Evolutionary conservation across 306 rosid genomes (phyloP).

Genomic region (Canavalia ensiformis): DNA sequence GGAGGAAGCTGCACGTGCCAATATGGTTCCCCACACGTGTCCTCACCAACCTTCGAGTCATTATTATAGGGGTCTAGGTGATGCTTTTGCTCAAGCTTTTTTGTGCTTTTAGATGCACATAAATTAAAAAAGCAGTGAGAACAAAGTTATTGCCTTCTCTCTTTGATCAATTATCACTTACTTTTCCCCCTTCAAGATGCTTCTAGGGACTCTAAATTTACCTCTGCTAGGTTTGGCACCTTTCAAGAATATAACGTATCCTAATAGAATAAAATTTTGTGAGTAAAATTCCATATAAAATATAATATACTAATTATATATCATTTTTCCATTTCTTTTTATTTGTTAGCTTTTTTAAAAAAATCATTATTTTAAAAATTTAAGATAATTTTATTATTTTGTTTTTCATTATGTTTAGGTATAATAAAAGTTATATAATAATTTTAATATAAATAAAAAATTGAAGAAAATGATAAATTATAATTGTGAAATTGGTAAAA

Average conservation of each 20-base stretch:
- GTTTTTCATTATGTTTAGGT: no score
- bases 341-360: no score
- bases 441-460: no score
- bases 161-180: slow-evolving; percentile 7
- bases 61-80: neutral
- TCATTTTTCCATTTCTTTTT: no score
- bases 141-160: neutral
- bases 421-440: no score
- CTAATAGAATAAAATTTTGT: neutral
- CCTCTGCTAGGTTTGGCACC: neutral
- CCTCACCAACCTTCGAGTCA: neutral
- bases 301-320: no score
- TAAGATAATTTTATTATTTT: no score
- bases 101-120: slow-evolving; percentile 2
- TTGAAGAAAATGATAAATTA: no score
- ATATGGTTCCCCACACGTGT: neutral
- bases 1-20: slow-evolving; percentile 23
- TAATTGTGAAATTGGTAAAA: no score
- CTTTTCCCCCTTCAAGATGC: slow-evolving; percentile 6
- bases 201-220: neutral
- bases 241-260: neutral
- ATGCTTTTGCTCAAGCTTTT: neutral
- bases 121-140: slow-evolving; percentile 8
- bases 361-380: no score
- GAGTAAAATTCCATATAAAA: no score